Evolutionary conservation across 352 stramenopile species (phyloP).

Genomic region (Phytophthora uliginosa): DNA sequence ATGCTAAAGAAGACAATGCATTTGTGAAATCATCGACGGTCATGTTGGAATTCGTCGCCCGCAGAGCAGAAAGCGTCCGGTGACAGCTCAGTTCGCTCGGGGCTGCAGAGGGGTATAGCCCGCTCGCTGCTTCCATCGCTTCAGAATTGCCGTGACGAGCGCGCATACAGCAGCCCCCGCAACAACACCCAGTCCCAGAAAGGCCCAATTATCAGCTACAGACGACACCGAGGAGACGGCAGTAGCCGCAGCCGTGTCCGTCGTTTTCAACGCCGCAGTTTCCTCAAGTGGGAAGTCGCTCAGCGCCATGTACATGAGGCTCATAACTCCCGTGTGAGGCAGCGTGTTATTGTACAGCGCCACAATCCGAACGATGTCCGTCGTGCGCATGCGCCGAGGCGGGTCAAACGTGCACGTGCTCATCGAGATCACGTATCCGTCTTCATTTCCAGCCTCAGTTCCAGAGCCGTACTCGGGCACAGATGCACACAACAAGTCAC

Average conservation of each 20-base stretch:
- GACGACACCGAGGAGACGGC: slow-evolving; percentile 8
- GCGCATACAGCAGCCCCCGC: slow-evolving; percentile 37
- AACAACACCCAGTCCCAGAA: slow-evolving; percentile 34
- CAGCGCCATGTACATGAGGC: slow-evolving; percentile 80
- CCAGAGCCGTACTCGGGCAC: slow-evolving; percentile 74
- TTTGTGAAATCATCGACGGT: slow-evolving; percentile 16
- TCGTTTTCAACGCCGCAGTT: slow-evolving; percentile 18
- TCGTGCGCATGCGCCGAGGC: slow-evolving; percentile 72
- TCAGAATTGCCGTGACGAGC: slow-evolving; percentile 30
- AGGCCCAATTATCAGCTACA: slow-evolving; percentile 7
- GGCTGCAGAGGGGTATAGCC: slow-evolving; percentile 59
- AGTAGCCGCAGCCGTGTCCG: slow-evolving; percentile 6
- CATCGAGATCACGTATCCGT: slow-evolving; percentile 80
- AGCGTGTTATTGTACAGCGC: slow-evolving; percentile 87
- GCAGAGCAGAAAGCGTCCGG: not conserved
- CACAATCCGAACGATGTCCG: slow-evolving; percentile 78
- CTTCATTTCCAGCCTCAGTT: slow-evolving; percentile 68
- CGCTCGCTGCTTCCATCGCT: slow-evolving; percentile 59
- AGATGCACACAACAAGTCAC: slow-evolving; percentile 75
- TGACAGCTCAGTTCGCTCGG: slow-evolving; percentile 17
- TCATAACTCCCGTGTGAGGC: slow-evolving; percentile 83
- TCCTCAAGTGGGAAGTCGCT: slow-evolving; percentile 57
- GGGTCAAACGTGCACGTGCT: slow-evolving; percentile 82
- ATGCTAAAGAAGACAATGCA: slow-evolving; percentile 21
- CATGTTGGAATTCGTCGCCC: not conserved